phyloP scores from a whole-genome alignment of 1,284 basidiomycete genomes.

The Boletus smithii region DNA sequence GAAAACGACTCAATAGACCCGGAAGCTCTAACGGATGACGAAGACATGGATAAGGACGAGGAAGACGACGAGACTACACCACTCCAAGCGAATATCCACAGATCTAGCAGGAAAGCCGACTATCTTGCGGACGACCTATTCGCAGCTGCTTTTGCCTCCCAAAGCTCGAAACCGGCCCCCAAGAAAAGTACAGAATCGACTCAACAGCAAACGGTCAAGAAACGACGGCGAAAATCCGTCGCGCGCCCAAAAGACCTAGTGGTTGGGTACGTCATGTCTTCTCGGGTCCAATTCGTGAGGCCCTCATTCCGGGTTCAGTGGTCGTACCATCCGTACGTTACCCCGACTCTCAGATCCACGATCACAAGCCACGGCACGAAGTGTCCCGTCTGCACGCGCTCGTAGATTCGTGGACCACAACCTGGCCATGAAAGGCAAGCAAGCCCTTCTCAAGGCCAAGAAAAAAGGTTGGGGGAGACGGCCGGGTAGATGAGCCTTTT shows the following conservation, averaged over 20 bases:
- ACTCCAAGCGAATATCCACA: not conserved
- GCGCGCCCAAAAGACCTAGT: slow-evolving; percentile 27
- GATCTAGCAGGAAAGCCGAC: slow-evolving; percentile 24
- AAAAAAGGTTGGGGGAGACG: slow-evolving; percentile 43
- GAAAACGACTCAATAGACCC: slow-evolving; percentile 9
- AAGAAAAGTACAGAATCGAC: slow-evolving; percentile 9
- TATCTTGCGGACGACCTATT: slow-evolving; percentile 52
- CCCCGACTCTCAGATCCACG: slow-evolving; percentile 17
- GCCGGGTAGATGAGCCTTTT: slow-evolving; percentile 32
- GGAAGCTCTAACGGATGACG: slow-evolving; percentile 17
- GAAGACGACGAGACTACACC: slow-evolving; percentile 6
- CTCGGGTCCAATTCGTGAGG: not conserved
- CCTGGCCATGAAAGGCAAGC: slow-evolving; percentile 34
- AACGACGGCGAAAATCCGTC: slow-evolving; percentile 19
- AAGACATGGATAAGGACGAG: slow-evolving; percentile 19
- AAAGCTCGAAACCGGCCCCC: slow-evolving; percentile 17
- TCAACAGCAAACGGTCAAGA: slow-evolving; percentile 22
- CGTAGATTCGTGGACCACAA: slow-evolving; percentile 29
- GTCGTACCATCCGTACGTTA: slow-evolving; percentile 35
- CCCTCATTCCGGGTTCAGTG: slow-evolving; percentile 13
- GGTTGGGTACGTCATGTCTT: slow-evolving; percentile 24
- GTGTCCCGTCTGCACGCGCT: slow-evolving; percentile 30
- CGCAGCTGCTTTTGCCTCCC: slow-evolving; percentile 41
- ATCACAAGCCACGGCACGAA: slow-evolving; percentile 24
- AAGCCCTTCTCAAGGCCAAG: slow-evolving; percentile 28